Evolutionary conservation across 495 filamentous ascomycete species (phyloP), one percentile per base, ranked within the genome.

Genomic region (Tuber borchii): DNA sequence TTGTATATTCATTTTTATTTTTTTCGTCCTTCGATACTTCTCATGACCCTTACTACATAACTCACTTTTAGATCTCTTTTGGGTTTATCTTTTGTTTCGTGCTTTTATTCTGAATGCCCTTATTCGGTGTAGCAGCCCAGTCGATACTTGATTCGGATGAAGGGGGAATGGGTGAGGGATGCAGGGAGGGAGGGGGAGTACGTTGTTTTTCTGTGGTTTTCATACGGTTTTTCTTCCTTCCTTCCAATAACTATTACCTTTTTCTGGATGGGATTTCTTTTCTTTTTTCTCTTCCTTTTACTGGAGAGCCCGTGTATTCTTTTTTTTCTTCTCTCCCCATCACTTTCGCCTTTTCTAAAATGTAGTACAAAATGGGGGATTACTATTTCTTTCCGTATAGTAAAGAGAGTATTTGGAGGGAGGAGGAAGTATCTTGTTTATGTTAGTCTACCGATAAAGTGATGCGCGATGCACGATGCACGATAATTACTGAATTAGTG

Each of bases 21-120:
- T 61, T 61, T 31, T 61, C n/a, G 7, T 19, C 56, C 56, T 17
- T 34, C 14, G 1, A 34, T 31, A 31, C 56, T 65, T 65, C 56
- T 65, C 26, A 34, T 65, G 56, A 31, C 56, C 56, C 56, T 31
- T 65, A 31, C 26, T 65, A 65, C 56, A 65, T 65, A 65, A 26
- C 26, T 65, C 56, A 34, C 56, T 65, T 34, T 34, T 65, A 65
- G 56, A 65, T 65, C 56, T 65, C 56, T 65, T 61, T 61, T 34
- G 26, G 56, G 56, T 16, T 65, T 65, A 65, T 31, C 56, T 65
- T n/a, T 65, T 61, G 14, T 26, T 65, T 65, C 34, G 26, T 34
- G 56, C 56, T 34, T 65, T 65, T 34, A 65, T 34, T 65, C 56
- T 65, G 56, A 65, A 65, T 34, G 26, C 26, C 26, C 56, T 65